Evolutionary conservation across 495 filamentous ascomycete genomes (phyloP).

Genomic region (Extremus antarcticus): DNA sequence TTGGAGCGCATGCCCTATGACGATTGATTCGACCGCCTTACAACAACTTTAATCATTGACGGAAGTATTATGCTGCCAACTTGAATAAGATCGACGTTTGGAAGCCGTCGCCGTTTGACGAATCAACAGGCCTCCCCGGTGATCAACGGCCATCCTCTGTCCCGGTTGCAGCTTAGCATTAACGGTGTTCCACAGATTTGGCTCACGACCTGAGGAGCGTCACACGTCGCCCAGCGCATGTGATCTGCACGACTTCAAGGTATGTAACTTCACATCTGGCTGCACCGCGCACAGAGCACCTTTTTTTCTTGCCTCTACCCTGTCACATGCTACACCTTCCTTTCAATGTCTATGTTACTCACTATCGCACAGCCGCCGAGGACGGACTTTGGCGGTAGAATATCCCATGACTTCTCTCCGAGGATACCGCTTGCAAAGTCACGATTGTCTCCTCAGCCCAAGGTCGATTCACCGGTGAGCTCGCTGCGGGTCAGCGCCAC

Average conservation of each 20-base stretch:
- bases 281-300: constrained; percentile 2
- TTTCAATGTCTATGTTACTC: constrained; percentile 44
- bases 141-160: constrained; percentile 6
- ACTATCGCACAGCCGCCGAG: constrained; percentile 53
- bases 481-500: constrained; percentile 30
- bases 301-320: neutral
- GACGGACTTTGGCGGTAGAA: constrained; percentile 51
- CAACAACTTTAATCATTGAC: neutral
- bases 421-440: constrained; percentile 48
- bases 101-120: neutral
- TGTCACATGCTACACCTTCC: constrained; percentile 5
- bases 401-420: constrained; percentile 55
- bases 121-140: neutral
- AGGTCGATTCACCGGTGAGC: constrained; percentile 36
- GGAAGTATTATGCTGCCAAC: neutral
- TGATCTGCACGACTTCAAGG: constrained; percentile 9
- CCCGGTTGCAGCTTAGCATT: constrained; percentile 4
- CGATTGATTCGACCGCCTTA: constrained; percentile 1
- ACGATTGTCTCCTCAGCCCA: constrained; percentile 50
- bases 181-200: constrained; percentile 3
- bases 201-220: constrained; percentile 6
- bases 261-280: constrained; percentile 11
- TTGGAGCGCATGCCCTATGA: neutral
- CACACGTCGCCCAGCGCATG: constrained; percentile 1
- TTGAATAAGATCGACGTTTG: neutral